Percentiles rank a stretch among this genome's conserved stretches.
Evolutionary conservation across 129 eudicot genomes (phyloP).

Genomic region (Artemisia argyi): DNA sequence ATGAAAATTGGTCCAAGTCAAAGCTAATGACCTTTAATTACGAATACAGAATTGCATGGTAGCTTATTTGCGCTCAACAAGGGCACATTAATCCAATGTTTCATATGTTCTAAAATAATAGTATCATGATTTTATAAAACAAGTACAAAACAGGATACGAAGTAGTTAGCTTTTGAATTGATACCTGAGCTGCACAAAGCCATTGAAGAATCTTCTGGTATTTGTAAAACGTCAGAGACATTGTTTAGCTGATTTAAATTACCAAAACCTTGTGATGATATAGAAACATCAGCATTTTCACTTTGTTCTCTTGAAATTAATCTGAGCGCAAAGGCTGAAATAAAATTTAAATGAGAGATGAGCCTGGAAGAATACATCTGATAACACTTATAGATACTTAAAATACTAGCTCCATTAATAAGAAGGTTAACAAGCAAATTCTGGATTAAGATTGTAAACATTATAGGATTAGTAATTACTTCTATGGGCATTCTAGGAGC

Average conservation of each 20-base stretch:
- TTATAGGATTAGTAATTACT: no score
- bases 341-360: slow-evolving; percentile 12
- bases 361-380: slow-evolving; percentile 8
- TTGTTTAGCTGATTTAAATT: slow-evolving; percentile 32
- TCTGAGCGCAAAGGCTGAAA: slow-evolving; percentile 68
- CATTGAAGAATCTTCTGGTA: slow-evolving; percentile 32
- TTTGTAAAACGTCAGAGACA: slow-evolving; percentile 36
- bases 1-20: no score
- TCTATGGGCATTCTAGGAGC: no score
- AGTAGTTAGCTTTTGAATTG: slow-evolving; percentile 3
- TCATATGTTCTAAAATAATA: background rate
- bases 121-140: background rate
- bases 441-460: background rate
- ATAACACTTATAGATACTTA: background rate
- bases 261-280: slow-evolving; percentile 42
- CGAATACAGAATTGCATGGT: no score
- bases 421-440: background rate
- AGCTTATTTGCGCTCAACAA: background rate
- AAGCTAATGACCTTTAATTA: no score
- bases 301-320: slow-evolving; percentile 43
- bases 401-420: background rate
- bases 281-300: slow-evolving; percentile 46
- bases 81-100: slow-evolving; percentile 10
- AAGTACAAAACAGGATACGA: background rate
- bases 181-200: slow-evolving; percentile 43